Evolutionary conservation across 805 yeast genomes (phyloP), one percentile per base, ranked within the genome.

Genomic region (Lachancea sp.): DNA sequence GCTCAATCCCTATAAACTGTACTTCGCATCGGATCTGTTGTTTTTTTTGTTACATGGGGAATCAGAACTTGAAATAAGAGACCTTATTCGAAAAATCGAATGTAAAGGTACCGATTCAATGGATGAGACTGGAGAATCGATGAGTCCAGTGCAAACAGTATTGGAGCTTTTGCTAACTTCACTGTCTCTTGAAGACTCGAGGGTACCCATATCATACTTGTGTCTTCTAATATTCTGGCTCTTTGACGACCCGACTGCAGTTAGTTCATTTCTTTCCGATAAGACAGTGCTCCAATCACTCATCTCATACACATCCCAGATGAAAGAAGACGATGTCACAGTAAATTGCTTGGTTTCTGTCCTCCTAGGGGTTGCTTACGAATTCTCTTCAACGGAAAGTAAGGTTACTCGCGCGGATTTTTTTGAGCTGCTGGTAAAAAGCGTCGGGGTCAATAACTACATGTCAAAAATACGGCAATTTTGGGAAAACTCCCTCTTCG

Each of bases 391-490:
- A 1, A 64, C 71, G 40, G 56, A 57, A 3, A 65, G 72, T 1
- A 83, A 89, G 2, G 61, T 79, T 12, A 51, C 81, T 1, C 68
- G 98, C 50, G 60, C 61, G 1, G 83, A 79, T 5, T 66, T 87
- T 18, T 80, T 80, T 56, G 64, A 78, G 2, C 63, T 86, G 38
- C 67, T 93, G n/a, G 66, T 73, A 1, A 82, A 79, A 49, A 73
- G 83, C n/a, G 67, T 91, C 35, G 96, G 97, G 0, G 75, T 78
- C 42, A 95, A 88, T 53, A 85, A 84, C 48, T 90, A 86, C 55
- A 71, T 82, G 2, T 72, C 85, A 41, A 82, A 82, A 52, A 73
- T 91, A 3, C 78, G 78, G 41, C 87, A 85, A 57, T 80, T 93
- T 54, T 78, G 81, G 49, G 85, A 84, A 38, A 70, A 72, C 46